A percentile compares a stretch with the other conserved stretches of the same genome.
Evolutionary conservation across 306 rosid species (phyloP).

Genomic region (Luffa acutangula): DNA sequence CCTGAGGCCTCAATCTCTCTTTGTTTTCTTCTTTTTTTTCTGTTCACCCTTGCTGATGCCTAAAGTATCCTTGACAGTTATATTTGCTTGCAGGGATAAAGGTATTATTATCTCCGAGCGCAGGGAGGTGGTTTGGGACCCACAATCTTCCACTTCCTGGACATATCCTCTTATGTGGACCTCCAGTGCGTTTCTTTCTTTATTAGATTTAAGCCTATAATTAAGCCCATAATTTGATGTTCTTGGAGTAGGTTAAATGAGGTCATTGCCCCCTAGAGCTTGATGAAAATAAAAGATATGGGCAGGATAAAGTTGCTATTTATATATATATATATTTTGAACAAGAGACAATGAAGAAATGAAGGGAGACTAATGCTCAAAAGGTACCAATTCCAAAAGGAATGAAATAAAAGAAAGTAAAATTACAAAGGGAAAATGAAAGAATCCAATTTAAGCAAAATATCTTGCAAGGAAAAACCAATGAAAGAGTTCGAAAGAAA

Average conservation of each 20-base stretch:
- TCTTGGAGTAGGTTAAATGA: not conserved
- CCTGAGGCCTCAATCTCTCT: not conserved
- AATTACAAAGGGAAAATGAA: no score
- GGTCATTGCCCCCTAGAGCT: not conserved
- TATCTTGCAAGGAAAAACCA: no score
- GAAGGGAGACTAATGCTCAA: no score
- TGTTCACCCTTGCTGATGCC: not conserved
- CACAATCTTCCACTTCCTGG: constrained; percentile 76
- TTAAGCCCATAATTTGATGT: not conserved
- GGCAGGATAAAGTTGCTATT: not conserved
- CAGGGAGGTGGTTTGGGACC: constrained; percentile 70
- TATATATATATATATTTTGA: no score
- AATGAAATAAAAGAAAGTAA: no score
- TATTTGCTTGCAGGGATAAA: constrained; percentile 45
- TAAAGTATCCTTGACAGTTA: not conserved
- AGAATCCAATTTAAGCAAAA: no score
- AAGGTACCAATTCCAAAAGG: no score
- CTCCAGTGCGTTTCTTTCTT: constrained; percentile 59
- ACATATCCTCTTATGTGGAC: constrained; percentile 75
- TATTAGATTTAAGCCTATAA: not conserved
- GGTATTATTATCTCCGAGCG: constrained; percentile 60
- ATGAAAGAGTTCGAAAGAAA: no score
- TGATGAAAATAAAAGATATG: not conserved
- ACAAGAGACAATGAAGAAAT: no score
- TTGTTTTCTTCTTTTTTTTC: not conserved